Evolutionary conservation across 2,329 filamentous ascomycete species (phyloP), one percentile per base, ranked within the genome.

Genomic region (Aspergillus eucalypticola): DNA sequence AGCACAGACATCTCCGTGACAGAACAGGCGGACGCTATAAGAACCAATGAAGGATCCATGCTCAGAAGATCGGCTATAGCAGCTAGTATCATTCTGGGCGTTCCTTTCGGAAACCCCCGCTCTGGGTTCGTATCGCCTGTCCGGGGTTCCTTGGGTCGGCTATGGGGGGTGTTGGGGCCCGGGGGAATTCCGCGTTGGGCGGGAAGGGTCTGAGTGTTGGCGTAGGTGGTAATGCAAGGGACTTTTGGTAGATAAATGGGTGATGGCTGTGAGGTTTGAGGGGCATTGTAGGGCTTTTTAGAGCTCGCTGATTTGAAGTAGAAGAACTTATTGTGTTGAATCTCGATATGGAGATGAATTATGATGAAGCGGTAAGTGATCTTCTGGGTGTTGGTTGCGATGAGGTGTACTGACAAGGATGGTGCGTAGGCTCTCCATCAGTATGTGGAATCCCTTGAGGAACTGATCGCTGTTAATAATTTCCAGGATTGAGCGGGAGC

Each of bases 401-500:
- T n/a, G n/a, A n/a, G n/a, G n/a, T n/a, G n/a, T n/a, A 11, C 54
- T 19, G 4, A 39, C n/a, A 27, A 5, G 6, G 8, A 41, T 57
- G 46, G 5, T 10, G 17, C 51, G 13, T 59, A 73, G 66, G 63
- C 63, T 38, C 65, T 70, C 39, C 65, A 60, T 57, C 67, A 64
- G 69, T 72, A 62, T 51, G 67, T 64, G 17, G 10, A 7, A 23
- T 3, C 21, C 8, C 8, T 49, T 32, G 39, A 4, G 35, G 1
- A 32, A 19, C 3, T 17, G 19, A 61, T n/a, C 3, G 52, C 32
- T 1, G 8, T 15, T 61, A 44, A 63, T 81, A 77, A 80, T 77
- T 49, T 75, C 69, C 59, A 76, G 80, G 60, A 74, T 84, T 62
- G 82, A 84, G 69, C 65, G 77, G 57, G 81, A 85, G 75, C 79